phyloP scores from a whole-genome alignment of 257 asterid species.

The Galeopsis tetrahit region DNA sequence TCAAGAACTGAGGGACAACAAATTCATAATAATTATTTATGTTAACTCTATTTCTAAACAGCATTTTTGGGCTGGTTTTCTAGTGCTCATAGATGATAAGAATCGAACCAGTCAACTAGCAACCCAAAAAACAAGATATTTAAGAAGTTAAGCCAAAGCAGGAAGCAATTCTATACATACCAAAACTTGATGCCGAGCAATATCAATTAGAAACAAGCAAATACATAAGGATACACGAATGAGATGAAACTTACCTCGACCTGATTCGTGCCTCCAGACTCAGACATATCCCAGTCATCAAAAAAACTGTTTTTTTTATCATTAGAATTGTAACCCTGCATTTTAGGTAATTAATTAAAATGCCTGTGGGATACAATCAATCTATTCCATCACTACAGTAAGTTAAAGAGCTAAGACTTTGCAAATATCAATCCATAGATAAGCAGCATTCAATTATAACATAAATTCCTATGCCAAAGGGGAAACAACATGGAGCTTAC shows the following conservation, averaged over 20 bases:
- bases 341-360: conserved; percentile 28
- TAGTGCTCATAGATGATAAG: background rate
- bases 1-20: conserved; percentile 25
- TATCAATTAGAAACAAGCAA: background rate
- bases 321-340: conserved; percentile 92
- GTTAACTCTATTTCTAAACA: background rate
- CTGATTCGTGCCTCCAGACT: conserved; percentile 72
- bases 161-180: background rate
- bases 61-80: conserved; percentile 5
- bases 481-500: conserved; percentile 3
- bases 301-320: conserved; percentile 63
- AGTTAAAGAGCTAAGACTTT: conserved; percentile 11
- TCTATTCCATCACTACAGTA: conserved; percentile 19
- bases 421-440: conserved; percentile 18
- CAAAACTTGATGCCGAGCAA: conserved; percentile 20
- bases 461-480: conserved; percentile 8
- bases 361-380: conserved; percentile 13
- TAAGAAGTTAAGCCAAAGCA: conserved; percentile 4
- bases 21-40: background rate
- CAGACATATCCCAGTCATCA: conserved; percentile 97
- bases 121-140: background rate
- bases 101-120: background rate
- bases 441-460: conserved; percentile 21
- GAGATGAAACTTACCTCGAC: conserved; percentile 57
- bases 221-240: conserved; percentile 35